These are phyloP conservation scores for Ophioceras dolichostomum DNA, from an alignment of 2,329 filamentous ascomycete species.

Conservation along the genomic window DNA sequence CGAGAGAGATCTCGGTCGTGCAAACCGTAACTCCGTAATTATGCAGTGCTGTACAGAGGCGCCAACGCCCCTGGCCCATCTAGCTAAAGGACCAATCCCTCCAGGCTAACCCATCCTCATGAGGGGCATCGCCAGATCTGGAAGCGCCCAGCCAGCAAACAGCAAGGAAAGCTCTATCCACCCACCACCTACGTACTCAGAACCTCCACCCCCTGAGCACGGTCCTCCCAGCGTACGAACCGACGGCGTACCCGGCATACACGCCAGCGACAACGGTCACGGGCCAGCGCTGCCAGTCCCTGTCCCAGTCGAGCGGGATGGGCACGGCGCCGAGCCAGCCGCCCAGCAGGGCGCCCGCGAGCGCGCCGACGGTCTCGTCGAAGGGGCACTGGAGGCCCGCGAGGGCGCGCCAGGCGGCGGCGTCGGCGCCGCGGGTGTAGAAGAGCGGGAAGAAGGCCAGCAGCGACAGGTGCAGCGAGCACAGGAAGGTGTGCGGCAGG, in stretches of 20 bases:
- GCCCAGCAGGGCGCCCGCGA: constrained; percentile 66
- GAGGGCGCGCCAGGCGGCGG: constrained; percentile 56
- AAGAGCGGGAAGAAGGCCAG: constrained; percentile 70
- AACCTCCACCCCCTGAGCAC: constrained; percentile 34
- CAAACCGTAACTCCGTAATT: no score
- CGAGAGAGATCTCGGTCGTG: no score
- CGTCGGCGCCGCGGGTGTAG: constrained; percentile 74
- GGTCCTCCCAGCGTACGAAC: constrained; percentile 51
- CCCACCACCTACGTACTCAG: constrained; percentile 4
- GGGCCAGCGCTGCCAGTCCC: constrained; percentile 98
- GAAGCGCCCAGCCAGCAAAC: no score
- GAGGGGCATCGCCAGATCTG: no score
- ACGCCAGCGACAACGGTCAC: constrained; percentile 78
- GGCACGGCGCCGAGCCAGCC: constrained; percentile 92
- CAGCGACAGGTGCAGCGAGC: constrained; percentile 69
- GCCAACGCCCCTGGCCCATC: background rate
- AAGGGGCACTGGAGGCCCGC: constrained; percentile 56
- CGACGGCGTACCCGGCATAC: constrained; percentile 62
- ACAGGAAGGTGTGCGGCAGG: constrained; percentile 63
- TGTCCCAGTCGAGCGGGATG: constrained; percentile 94
- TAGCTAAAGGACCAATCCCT: no score
- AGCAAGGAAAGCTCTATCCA: no score
- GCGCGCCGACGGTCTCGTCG: constrained; percentile 74
- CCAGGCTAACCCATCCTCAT: background rate
- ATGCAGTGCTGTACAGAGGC: background rate